A percentile compares a stretch with the other conserved stretches of the same genome.
These are phyloP conservation scores for Gynostemma pentaphyllum DNA, from an alignment of 306 rosid species.

Conservation along the genomic window DNA sequence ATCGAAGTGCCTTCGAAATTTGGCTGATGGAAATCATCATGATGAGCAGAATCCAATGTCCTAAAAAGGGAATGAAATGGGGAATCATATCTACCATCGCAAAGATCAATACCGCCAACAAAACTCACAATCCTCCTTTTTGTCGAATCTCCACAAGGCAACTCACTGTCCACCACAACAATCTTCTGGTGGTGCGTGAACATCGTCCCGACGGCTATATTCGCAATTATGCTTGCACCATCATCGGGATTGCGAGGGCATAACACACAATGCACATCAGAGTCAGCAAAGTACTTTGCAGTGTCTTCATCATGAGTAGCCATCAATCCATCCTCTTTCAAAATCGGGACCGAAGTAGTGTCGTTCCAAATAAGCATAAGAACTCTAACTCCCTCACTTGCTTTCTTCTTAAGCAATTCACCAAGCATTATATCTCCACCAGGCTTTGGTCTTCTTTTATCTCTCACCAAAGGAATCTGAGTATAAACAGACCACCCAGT, in stretches of 20 bases:
- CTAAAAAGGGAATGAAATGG: conserved; percentile 38
- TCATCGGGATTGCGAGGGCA: conserved; percentile 46
- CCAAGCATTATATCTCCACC: conserved; percentile 33
- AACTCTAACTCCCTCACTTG: conserved; percentile 37
- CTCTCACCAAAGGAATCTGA: conserved; percentile 29
- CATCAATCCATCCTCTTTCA: conserved; percentile 37
- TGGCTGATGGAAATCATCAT: conserved; percentile 45
- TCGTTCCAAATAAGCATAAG: conserved; percentile 44
- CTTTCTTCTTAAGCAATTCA: conserved; percentile 32
- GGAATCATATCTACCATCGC: conserved; percentile 42
- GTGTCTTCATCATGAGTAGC: conserved; percentile 44
- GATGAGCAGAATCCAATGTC: conserved; percentile 36
- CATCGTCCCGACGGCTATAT: conserved; percentile 29
- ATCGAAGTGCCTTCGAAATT: conserved; percentile 27
- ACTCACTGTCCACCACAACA: conserved; percentile 27
- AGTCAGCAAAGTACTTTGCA: conserved; percentile 18
- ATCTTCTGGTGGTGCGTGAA: conserved; percentile 49
- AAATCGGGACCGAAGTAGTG: conserved; percentile 26
- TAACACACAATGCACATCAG: conserved; percentile 31
- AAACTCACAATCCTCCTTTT: conserved; percentile 33
- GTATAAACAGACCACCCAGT: conserved; percentile 43
- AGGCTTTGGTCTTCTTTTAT: conserved; percentile 34
- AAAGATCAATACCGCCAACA: conserved; percentile 40
- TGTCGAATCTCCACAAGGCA: conserved; percentile 26
- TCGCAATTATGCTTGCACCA: conserved; percentile 30